These are phyloP conservation scores for Musa balbisiana DNA, from an alignment of 202 grass and related monocot species.

Conservation along the genomic window DNA sequence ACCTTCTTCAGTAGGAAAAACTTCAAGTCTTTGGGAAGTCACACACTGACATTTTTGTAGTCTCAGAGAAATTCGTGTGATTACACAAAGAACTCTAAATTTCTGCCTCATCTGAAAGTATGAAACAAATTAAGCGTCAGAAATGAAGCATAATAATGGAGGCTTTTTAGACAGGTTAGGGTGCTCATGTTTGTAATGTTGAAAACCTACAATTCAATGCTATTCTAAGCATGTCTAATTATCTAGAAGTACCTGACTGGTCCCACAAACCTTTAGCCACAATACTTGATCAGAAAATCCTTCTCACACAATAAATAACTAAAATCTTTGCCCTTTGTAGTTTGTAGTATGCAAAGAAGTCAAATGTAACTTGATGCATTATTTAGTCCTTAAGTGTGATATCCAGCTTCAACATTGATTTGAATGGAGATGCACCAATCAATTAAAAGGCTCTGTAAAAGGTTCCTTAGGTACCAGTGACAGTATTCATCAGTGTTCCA, in stretches of 20 bases:
- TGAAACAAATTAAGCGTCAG: not conserved
- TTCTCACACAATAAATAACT: too few species aligned
- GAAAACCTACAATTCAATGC: too few species aligned
- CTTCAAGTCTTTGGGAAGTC: not conserved
- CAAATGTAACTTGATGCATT: too few species aligned
- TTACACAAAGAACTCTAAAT: constrained; percentile 8
- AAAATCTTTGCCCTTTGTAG: too few species aligned
- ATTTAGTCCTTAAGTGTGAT: too few species aligned
- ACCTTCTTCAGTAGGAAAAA: not conserved
- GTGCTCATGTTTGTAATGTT: too few species aligned
- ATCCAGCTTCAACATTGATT: not conserved
- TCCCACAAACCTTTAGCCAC: too few species aligned
- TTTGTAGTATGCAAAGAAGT: too few species aligned
- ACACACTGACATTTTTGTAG: constrained; percentile 9
- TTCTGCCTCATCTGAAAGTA: constrained; percentile 8
- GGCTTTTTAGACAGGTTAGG: too few species aligned
- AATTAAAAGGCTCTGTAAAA: not conserved
- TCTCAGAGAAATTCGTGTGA: constrained; percentile 2
- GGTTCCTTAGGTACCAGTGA: not conserved
- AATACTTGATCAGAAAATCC: too few species aligned
- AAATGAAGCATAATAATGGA: not conserved
- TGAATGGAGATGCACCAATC: not conserved
- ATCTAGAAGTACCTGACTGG: too few species aligned
- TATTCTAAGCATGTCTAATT: too few species aligned
- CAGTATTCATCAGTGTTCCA: not conserved